Base-by-base conservation (phyloP, 179 eudicot species). In the Camellia oleifera region DNA sequence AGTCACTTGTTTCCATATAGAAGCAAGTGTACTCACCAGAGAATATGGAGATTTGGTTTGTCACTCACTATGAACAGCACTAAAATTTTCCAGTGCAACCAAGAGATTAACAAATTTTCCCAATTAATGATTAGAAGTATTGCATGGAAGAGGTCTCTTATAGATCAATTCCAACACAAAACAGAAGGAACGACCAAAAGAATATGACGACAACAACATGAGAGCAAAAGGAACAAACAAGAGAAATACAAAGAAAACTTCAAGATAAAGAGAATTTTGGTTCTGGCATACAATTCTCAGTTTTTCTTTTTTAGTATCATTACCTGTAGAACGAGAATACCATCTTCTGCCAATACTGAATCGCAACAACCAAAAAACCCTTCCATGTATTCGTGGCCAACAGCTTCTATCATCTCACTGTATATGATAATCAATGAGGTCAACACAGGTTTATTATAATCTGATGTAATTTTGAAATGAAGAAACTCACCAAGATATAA, bases 331-430 rank as follows among this genome's bases (percentile, higher is more conserved):
- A 96, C 97, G 20, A 94, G 78, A 78, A 94, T 85, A 8, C 98
- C 98, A 80, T 94, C 87, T 69, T 86, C 81, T 74, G 94, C 91
- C 79, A 96, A 76, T 65, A 83, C 61, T 7, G 95, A 90, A 12
- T 96, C 99, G 78, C 97, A 91, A 66, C 92, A 80, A 17, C 72
- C 83, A 67, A 92, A 92, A 66, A 94, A 94, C 67, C 90, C 91
- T 65, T 89, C 94, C 93, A 91, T 88, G 80, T 75, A 94, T 72
- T 94, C 98, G 72, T 95, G 98, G 20, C 99, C 99, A 44, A 96
- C 94, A 60, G 90, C 90, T 87, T 96, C 99, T 78, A 95, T 85
- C 99, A 96, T 94, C 91, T 89, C 99, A 82, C 99, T 96, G 84
- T 48, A 72, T 57, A 74, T 78, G 46, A 79, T 68, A 10, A 57